These are phyloP conservation scores for Hypoxylon lenormandii DNA, from an alignment of 495 filamentous ascomycete genomes.

Conservation along the genomic window DNA sequence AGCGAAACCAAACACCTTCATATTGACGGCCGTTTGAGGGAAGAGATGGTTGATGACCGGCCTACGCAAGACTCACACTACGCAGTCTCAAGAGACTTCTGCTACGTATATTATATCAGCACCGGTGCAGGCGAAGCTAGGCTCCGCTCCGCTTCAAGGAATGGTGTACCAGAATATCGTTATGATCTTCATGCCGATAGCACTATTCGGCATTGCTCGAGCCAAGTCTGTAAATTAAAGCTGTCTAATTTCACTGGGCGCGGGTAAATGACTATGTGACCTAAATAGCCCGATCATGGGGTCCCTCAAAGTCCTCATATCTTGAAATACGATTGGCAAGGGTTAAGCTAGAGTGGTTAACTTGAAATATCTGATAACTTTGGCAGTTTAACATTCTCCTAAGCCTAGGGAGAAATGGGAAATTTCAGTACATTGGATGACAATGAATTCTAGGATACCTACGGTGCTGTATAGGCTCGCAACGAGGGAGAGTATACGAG, in stretches of 20 bases:
- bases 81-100: conserved; percentile 5
- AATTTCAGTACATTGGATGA: too few relatives aligned
- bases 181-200: conserved; percentile 20
- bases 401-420: background rate
- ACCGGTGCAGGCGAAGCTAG: conserved; percentile 4
- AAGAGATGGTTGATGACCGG: background rate
- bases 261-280: conserved; percentile 41
- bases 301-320: conserved; percentile 1
- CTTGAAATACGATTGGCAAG: conserved; percentile 2
- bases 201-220: conserved; percentile 33
- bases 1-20: conserved; percentile 39
- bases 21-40: conserved; percentile 10
- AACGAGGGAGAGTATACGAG: background rate
- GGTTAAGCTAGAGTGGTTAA: conserved; percentile 1
- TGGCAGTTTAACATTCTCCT: background rate
- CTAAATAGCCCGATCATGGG: conserved; percentile 15
- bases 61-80: conserved; percentile 14
- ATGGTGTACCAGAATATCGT: conserved; percentile 7
- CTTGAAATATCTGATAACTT: background rate
- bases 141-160: conserved; percentile 32
- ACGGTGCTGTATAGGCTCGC: background rate
- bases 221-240: conserved; percentile 38
- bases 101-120: conserved; percentile 32
- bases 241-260: conserved; percentile 19
- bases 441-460: too few relatives aligned